Base-by-base conservation (phyloP, 164 flowering plant species). In the Magnolia changhungtana region DNA sequence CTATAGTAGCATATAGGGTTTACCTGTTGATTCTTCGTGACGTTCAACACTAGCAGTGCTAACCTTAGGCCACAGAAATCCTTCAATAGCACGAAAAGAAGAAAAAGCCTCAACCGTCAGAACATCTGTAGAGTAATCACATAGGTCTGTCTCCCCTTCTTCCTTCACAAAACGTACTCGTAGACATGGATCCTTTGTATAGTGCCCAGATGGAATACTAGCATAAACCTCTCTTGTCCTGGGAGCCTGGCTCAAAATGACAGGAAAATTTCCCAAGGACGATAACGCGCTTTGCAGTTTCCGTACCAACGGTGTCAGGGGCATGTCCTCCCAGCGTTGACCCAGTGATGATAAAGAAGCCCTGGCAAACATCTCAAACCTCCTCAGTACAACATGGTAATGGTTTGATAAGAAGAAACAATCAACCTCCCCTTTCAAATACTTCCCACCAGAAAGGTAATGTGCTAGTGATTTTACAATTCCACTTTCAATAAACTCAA, bases 401-500 rank as follows among this genome's bases (percentile, higher is more conserved):
- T 82, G n/a, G 66, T 65, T 74, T 8, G 21, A 31, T 66, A 59
- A 69, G 51, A 29, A 70, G 66, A 61, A 11, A 73, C 45, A 27
- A 74, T 81, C 79, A 13, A 63, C 71, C 14, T 78, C 69, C 58
- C 76, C 85, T 16, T 85, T 74, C 77, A 70, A 14, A 79, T 84
- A 81, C 65, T 73, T 82, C 55, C 92, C 95, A 87, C 80, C 81
- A 8, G 92, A 85, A n/a, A 94, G 77, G 76, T 87, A 94, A 74
- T 78, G 81, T 31, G 87, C 75, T 13, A 94, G 79, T 51, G 97
- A 84, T 67, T 85, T 88, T 51, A 89, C 85, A 76, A 91, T 85
- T 73, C 98, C 97, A 87, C 99, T 92, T 83, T 91, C 97, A 74
- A 92, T 83, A 75, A 96, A 91, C 76, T 96, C 99, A 87, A 94